These are phyloP conservation scores for Celoporthe dispersa DNA, from an alignment of 2,329 filamentous ascomycete species.

Conservation along the genomic window DNA sequence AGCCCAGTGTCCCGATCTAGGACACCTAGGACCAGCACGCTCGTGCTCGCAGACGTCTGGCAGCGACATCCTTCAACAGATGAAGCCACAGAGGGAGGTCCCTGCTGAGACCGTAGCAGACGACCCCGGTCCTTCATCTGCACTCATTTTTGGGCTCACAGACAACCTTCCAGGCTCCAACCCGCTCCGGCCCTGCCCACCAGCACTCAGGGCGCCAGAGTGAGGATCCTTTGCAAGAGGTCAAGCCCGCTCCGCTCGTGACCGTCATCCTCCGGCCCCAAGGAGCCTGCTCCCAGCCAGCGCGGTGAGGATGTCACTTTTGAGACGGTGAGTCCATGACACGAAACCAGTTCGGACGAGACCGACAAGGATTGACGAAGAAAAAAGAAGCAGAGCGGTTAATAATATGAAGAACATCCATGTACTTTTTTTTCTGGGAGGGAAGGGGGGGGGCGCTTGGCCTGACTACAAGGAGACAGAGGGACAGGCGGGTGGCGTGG, in stretches of 20 bases:
- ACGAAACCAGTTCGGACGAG: not conserved
- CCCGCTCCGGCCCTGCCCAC: not conserved
- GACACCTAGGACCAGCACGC: not conserved
- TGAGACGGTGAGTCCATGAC: not conserved
- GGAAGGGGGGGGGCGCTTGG: too few species aligned
- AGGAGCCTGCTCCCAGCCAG: not conserved
- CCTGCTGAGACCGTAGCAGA: not conserved
- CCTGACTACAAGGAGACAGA: not conserved
- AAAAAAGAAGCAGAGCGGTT: not conserved
- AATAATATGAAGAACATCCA: not conserved
- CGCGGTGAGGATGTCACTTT: not conserved
- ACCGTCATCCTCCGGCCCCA: not conserved
- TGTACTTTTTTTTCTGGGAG: not conserved
- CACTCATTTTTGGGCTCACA: not conserved
- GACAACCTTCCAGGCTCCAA: not conserved
- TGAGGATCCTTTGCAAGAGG: not conserved
- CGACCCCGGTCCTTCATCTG: not conserved
- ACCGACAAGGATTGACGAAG: not conserved
- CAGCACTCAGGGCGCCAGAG: not conserved
- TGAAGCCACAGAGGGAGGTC: not conserved
- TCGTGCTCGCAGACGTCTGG: not conserved
- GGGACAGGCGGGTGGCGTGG: not conserved
- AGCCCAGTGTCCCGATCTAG: not conserved
- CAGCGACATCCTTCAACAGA: not conserved
- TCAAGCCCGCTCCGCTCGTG: not conserved